Evolutionary conservation across 129 eudicot genomes (phyloP), one percentile per base, ranked within the genome.

Genomic region (Helianthus tuberosus): DNA sequence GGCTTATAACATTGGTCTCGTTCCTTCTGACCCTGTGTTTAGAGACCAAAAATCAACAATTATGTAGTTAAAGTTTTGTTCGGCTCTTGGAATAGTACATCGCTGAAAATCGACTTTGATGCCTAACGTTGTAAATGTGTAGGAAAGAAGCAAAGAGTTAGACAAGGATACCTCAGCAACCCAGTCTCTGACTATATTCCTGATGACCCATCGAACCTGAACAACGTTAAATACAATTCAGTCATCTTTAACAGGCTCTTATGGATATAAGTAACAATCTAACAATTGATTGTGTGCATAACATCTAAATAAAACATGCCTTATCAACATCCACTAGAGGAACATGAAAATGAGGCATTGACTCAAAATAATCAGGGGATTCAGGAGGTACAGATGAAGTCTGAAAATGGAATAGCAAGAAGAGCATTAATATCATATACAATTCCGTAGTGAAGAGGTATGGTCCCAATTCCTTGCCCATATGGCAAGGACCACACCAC

Each of bases 161-260:
- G 47, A 76, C 15, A 76, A 44, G 27, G 53, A 76, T 82, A 93
- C 98, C 97, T 93, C 98, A 53, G 89, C 59, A n/a, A 96, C 97
- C 98, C 98, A 93, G 85, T 93, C 98, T 83, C 98, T 81, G 29
- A 90, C 97, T 61, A 93, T 88, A 73, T 93, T 93, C 77, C 97
- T 83, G 77, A 93, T 88, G 64, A 93, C 87, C 69, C 97, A 93
- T 68, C 97, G 92, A 81, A 92, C 98, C 98, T 92, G 83, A 65
- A 61, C 66, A 61, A 12, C n/a, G 46, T 32, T 16, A 64, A 74
- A 64, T 35, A 49, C 51, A 49, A 9, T 62, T 63, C 39, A 63
- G 78, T 63, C 25, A 35, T 48, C 46, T 64, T 49, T 49, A 68
- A 35, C 14, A 74, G 9, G 49, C 11, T 61, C 9, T 8, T 46